Evolutionary conservation across 371 early-diverging fungal genomes (phyloP), one percentile per base, ranked within the genome.

Genomic region (Mortierella sp.): DNA sequence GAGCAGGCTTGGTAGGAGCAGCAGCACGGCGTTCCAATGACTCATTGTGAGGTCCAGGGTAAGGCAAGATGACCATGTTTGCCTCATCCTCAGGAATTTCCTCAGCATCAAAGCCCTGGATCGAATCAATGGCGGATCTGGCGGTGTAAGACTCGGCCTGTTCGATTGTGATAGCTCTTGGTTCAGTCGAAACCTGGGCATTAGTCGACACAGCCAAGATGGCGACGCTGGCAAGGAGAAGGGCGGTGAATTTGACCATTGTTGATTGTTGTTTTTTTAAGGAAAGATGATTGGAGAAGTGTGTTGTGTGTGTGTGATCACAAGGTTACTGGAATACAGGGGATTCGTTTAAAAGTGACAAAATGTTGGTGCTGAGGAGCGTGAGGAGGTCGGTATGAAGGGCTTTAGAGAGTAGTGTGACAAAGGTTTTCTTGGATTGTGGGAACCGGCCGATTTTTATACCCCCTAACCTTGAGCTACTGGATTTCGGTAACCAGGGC

Each of bases 201-300:
- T 64, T 60, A 63, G 73, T 49, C 3, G 73, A 70, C 49, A 54
- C 64, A 12, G 66, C 78, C 51, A 78, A 22, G 66, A 78, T 26
- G 65, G 78, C 73, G 24, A 69, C 69, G 51, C 57, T 73, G 8
- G 73, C 78, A n/a, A 73, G 45, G 65, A 78, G 70, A 55, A 78
- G 52, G 59, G 78, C 26, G 20, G 78, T 73, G 78, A 78, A 32
- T 64, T 78, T 78, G 47, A 73, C 73, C 73, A 73, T 78, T 49
- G 16, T 55, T 51, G 49, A 47, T 43, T 55, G n/a, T 45, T 59
- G 39, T 12, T 11, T 35, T 16, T 24, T 40, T 8, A 37, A 55
- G 26, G 3, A 43, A 30, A 5, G 45, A 16, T 18, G n/a, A 45
- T 62, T 28, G 30, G 30, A 30, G 30, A 4, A 30, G 30, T 4